These are phyloP conservation scores for Didymosphaeria variabile DNA, from an alignment of 2,329 filamentous ascomycete genomes.

Conservation along the genomic window DNA sequence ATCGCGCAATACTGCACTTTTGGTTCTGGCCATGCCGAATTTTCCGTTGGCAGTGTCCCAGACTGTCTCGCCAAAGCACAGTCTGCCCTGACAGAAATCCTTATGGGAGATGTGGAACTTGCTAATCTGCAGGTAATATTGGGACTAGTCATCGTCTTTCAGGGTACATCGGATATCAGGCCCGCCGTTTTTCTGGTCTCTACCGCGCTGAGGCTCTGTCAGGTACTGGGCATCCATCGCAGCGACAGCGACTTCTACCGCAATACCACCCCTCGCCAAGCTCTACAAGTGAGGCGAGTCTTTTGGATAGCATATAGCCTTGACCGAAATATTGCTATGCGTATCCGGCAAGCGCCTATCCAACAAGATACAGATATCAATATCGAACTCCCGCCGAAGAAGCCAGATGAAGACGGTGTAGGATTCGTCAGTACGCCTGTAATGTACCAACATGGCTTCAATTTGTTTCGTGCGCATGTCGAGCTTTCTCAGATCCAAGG, in stretches of 20 bases:
- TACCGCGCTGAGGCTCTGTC: slow-evolving; percentile 3
- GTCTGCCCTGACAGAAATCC: slow-evolving; percentile 3
- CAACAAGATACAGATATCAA: slow-evolving; percentile 2
- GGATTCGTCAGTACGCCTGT: slow-evolving; percentile 5
- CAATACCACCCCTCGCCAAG: not conserved
- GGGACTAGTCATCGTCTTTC: slow-evolving; percentile 1
- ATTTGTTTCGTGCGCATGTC: slow-evolving; percentile 3
- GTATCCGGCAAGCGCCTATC: slow-evolving; percentile 2
- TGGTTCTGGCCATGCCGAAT: no score
- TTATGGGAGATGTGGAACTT: slow-evolving; percentile 1
- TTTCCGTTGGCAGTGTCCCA: not conserved
- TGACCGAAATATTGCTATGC: slow-evolving; percentile 6
- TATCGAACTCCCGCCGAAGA: not conserved
- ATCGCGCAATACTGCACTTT: no score
- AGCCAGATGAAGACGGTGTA: not conserved
- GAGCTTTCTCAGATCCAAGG: slow-evolving; percentile 8
- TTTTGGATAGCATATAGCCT: not conserved
- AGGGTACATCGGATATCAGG: slow-evolving; percentile 1
- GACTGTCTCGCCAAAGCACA: slow-evolving; percentile 6
- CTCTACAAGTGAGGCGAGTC: slow-evolving; percentile 2
- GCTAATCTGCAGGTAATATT: slow-evolving; percentile 5
- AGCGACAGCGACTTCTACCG: slow-evolving; percentile 1
- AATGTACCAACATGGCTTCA: not conserved
- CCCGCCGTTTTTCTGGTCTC: slow-evolving; percentile 3
- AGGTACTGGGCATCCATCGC: slow-evolving; percentile 5